Conservation (phyloP, 345 rosid species). For the Acer yangbiense region DNA sequence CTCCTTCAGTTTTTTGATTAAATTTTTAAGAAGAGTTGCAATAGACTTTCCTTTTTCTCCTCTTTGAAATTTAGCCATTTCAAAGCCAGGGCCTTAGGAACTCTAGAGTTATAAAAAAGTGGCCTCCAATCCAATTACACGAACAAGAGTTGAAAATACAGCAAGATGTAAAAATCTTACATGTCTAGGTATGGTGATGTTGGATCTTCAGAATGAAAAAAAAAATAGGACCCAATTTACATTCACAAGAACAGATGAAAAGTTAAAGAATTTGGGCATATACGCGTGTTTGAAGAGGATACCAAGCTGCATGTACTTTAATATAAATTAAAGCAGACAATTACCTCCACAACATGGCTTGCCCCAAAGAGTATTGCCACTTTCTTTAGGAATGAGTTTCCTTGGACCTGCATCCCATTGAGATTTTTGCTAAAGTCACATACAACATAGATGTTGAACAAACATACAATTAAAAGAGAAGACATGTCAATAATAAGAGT, state of each 20-base stretch:
- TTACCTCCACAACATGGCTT: slow-evolving; percentile 78
- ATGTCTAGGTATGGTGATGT: background rate
- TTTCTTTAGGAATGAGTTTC: slow-evolving; percentile 98
- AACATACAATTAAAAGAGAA: background rate
- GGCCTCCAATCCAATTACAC: background rate
- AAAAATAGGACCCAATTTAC: background rate
- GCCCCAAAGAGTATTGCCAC: slow-evolving; percentile 82
- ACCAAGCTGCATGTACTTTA: background rate
- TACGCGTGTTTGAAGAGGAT: background rate
- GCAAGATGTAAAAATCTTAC: background rate
- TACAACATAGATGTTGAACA: background rate
- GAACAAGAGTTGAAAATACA: background rate
- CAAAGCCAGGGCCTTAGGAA: background rate
- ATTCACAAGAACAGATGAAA: background rate
- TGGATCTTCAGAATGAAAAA: background rate
- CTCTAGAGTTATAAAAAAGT: background rate
- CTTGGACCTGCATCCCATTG: slow-evolving; percentile 61
- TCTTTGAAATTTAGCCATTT: background rate
- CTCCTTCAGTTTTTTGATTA: background rate
- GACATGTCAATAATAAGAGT: background rate
- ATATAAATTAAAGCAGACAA: slow-evolving; percentile 21
- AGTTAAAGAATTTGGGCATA: background rate
- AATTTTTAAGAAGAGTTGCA: background rate
- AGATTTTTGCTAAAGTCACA: slow-evolving; percentile 14
- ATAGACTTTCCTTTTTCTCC: background rate